A percentile compares a stretch with the other conserved stretches of the same genome.
Conservation (phyloP, 495 filamentous ascomycete genomes). For the Elasticomyces elasticus region DNA sequence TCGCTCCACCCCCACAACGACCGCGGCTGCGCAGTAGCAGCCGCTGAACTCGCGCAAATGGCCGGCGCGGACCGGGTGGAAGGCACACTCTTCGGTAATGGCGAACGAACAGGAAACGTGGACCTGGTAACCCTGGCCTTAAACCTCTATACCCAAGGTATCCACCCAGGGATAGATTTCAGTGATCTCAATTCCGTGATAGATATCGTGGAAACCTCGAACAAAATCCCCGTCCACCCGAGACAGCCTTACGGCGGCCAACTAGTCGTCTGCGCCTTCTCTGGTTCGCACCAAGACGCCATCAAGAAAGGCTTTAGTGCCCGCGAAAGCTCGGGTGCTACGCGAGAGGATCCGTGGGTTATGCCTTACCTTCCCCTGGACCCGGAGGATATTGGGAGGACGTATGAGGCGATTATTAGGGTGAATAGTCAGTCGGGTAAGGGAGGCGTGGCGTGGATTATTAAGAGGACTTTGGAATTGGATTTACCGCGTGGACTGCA, state of each 20-base stretch:
- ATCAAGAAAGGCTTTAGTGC: slow-evolving; percentile 92
- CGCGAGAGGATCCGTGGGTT: slow-evolving; percentile 52
- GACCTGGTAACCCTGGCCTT: slow-evolving; percentile 89
- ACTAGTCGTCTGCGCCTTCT: slow-evolving; percentile 82
- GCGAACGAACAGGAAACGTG: slow-evolving; percentile 92
- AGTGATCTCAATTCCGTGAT: slow-evolving; percentile 83
- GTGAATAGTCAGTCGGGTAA: slow-evolving; percentile 97
- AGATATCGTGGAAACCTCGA: slow-evolving; percentile 80
- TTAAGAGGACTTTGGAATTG: slow-evolving; percentile 76
- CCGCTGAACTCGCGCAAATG: slow-evolving; percentile 91
- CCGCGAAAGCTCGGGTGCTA: slow-evolving; percentile 50
- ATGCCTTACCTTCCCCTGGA: slow-evolving; percentile 92
- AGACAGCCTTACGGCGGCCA: slow-evolving; percentile 84
- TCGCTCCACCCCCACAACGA: slow-evolving; percentile 92
- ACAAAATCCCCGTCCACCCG: slow-evolving; percentile 88
- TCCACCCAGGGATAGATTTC: slow-evolving; percentile 79
- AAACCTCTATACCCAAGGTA: slow-evolving; percentile 94
- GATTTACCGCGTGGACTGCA: slow-evolving; percentile 90
- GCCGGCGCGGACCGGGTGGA: slow-evolving; percentile 94
- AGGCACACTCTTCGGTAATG: slow-evolving; percentile 91
- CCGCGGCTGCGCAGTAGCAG: slow-evolving; percentile 78
- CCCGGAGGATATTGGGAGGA: slow-evolving; percentile 86
- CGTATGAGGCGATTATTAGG: slow-evolving; percentile 93
- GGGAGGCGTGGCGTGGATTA: slow-evolving; percentile 90
- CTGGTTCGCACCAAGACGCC: slow-evolving; percentile 89